phyloP scores from a whole-genome alignment of 108 stramenopile species.

The Nitzschia putrida region DNA sequence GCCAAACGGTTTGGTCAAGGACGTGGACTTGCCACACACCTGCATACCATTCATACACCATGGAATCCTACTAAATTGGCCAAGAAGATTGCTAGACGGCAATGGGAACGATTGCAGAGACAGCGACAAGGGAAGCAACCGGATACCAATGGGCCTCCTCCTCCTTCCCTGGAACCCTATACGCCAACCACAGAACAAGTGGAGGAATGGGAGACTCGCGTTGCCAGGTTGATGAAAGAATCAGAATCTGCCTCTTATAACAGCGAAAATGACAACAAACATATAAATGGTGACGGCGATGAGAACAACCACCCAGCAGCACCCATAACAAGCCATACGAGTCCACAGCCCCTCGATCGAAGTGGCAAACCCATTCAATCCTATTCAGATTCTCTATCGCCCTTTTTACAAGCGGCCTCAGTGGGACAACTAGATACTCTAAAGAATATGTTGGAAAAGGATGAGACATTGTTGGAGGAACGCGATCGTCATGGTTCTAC shows the following conservation, averaged over 20 bases:
- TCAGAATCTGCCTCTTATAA: constrained; percentile 34
- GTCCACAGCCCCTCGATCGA: too few relatives aligned
- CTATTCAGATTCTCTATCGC: constrained; percentile 71
- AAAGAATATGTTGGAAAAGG: constrained; percentile 23
- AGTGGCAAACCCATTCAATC: constrained; percentile 45
- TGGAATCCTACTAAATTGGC: constrained; percentile 78
- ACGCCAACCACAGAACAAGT: constrained; percentile 61
- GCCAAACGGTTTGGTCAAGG: constrained; percentile 68
- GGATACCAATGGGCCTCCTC: not conserved
- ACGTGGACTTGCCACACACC: constrained; percentile 75
- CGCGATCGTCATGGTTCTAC: constrained; percentile 75
- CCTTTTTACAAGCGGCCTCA: constrained; percentile 70
- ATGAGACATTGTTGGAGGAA: constrained; percentile 38
- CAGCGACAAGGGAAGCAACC: constrained; percentile 34
- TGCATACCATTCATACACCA: constrained; percentile 82
- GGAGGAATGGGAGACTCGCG: constrained; percentile 60
- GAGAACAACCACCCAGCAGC: not conserved
- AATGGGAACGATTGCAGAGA: constrained; percentile 30
- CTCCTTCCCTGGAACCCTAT: constrained; percentile 28
- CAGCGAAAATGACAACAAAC: not conserved
- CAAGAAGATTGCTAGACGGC: constrained; percentile 40
- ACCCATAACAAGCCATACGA: too few relatives aligned
- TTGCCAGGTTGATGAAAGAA: constrained; percentile 54
- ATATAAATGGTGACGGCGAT: constrained; percentile 1
- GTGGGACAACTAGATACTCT: constrained; percentile 55